Evolutionary conservation across 192 early-diverging fungal species (phyloP).

Genomic region (Podila epigama): DNA sequence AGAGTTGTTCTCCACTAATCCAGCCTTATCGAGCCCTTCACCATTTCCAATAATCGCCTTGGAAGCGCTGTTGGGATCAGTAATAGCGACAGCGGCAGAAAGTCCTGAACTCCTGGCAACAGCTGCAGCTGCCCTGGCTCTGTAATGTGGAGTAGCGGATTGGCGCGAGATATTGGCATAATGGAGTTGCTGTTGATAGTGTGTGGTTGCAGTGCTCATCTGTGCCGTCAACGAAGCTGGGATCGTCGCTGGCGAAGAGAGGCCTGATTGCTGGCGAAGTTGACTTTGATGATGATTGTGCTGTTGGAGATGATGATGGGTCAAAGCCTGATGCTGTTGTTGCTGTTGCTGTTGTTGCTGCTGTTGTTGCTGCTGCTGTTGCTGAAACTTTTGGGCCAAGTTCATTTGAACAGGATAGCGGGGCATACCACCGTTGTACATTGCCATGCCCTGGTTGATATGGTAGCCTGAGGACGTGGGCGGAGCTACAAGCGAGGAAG

Average conservation of each 20-base stretch:
- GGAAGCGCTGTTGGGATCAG: slow-evolving; percentile 62
- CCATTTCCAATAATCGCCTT: slow-evolving; percentile 53
- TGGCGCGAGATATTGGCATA: slow-evolving; percentile 77
- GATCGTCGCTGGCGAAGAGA: slow-evolving; percentile 44
- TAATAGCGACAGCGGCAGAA: slow-evolving; percentile 61
- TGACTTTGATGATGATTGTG: slow-evolving; percentile 40
- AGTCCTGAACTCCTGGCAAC: slow-evolving; percentile 65
- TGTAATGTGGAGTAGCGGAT: slow-evolving; percentile 84
- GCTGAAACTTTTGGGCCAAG: slow-evolving; percentile 57
- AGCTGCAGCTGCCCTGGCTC: slow-evolving; percentile 88
- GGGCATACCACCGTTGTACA: slow-evolving; percentile 50
- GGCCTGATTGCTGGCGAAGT: slow-evolving; percentile 39
- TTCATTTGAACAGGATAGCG: slow-evolving; percentile 59
- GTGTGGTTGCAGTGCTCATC: slow-evolving; percentile 56
- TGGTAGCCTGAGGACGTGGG: slow-evolving; percentile 29
- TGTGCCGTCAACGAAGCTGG: slow-evolving; percentile 31
- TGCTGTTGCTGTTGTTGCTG: slow-evolving; percentile 32
- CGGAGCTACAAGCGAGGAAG: slow-evolving; percentile 26
- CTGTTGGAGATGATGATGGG: slow-evolving; percentile 45
- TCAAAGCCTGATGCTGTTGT: slow-evolving; percentile 37
- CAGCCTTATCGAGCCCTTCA: slow-evolving; percentile 53
- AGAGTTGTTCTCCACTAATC: slow-evolving; percentile 10
- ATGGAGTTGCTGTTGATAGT: slow-evolving; percentile 80
- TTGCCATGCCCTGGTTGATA: slow-evolving; percentile 38
- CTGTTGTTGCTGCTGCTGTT: slow-evolving; percentile 55